These are phyloP conservation scores for Pythium apleroticum DNA, from an alignment of 352 stramenopile genomes.

Conservation along the genomic window DNA sequence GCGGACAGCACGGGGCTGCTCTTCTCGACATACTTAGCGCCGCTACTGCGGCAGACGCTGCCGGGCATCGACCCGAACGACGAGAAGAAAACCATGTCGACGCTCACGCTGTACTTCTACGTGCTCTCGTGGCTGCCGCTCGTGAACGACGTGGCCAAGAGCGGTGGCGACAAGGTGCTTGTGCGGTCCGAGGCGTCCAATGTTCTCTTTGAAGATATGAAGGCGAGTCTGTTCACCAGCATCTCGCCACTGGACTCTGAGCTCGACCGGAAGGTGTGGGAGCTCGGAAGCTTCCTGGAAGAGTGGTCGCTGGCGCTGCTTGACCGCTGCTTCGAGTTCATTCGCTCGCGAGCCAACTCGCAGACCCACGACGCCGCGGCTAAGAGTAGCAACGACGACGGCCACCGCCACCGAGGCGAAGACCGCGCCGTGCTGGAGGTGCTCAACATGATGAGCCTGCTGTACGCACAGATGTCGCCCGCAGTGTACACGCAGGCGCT, in stretches of 20 bases:
- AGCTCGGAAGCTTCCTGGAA: constrained; percentile 55
- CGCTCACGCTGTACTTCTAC: constrained; percentile 65
- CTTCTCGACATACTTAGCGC: constrained; percentile 56
- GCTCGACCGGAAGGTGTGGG: constrained; percentile 56
- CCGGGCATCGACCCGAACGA: constrained; percentile 78
- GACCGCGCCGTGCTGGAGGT: constrained; percentile 58
- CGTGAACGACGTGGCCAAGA: constrained; percentile 62
- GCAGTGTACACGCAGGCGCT: constrained; percentile 54
- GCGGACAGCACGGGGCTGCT: constrained; percentile 43
- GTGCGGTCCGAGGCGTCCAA: constrained; percentile 9
- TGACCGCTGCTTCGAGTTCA: constrained; percentile 66
- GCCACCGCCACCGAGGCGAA: constrained; percentile 30
- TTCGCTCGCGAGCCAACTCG: constrained; percentile 49
- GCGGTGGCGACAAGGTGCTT: constrained; percentile 26
- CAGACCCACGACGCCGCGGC: constrained; percentile 29
- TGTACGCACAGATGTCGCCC: constrained; percentile 68
- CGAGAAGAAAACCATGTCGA: constrained; percentile 70
- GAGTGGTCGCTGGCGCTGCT: constrained; percentile 65
- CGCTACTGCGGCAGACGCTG: constrained; percentile 59
- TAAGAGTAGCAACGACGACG: constrained; percentile 20
- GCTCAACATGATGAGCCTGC: constrained; percentile 54
- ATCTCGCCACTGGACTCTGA: constrained; percentile 33
- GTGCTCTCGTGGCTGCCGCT: constrained; percentile 69
- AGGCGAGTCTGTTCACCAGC: constrained; percentile 41
- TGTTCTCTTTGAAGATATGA: constrained; percentile 36